A percentile compares a stretch with the other conserved stretches of the same genome.
These are phyloP conservation scores for Haplographium delicatum DNA, from an alignment of 495 filamentous ascomycete genomes.

Conservation along the genomic window DNA sequence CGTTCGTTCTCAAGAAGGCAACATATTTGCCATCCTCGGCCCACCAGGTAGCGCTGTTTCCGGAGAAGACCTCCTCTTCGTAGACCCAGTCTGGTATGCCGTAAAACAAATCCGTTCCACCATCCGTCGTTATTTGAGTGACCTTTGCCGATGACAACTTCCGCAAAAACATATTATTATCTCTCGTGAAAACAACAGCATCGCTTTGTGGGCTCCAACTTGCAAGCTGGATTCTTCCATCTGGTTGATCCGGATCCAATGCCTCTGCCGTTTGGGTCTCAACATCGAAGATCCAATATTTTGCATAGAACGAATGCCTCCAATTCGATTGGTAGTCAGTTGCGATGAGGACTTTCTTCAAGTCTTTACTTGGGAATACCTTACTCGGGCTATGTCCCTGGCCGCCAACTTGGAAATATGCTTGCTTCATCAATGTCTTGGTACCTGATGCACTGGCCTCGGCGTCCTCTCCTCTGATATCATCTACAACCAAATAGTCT, in stretches of 20 bases:
- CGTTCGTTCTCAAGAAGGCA: constrained; percentile 89
- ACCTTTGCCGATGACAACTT: constrained; percentile 52
- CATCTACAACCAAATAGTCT: constrained; percentile 80
- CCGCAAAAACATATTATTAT: constrained; percentile 85
- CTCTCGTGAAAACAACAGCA: constrained; percentile 74
- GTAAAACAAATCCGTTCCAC: constrained; percentile 82
- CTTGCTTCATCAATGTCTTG: constrained; percentile 68
- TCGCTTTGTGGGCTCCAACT: constrained; percentile 86
- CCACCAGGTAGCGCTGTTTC: constrained; percentile 90
- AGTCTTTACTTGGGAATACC: constrained; percentile 73
- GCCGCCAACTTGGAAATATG: constrained; percentile 52
- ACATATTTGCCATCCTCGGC: constrained; percentile 80
- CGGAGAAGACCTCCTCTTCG: constrained; percentile 87
- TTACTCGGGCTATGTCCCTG: constrained; percentile 44
- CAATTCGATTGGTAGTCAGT: constrained; percentile 71
- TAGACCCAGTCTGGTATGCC: constrained; percentile 99
- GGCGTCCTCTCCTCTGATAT: constrained; percentile 58
- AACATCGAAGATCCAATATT: constrained; percentile 94
- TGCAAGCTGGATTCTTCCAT: constrained; percentile 75
- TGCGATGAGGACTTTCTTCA: constrained; percentile 76
- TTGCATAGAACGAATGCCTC: constrained; percentile 79
- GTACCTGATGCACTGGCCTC: constrained; percentile 38
- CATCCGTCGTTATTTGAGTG: constrained; percentile 76
- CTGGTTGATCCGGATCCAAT: constrained; percentile 61
- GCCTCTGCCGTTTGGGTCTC: constrained; percentile 72